Evolutionary conservation across 768 basidiomycete species (phyloP).

Genomic region (Obba rivulosa): DNA sequence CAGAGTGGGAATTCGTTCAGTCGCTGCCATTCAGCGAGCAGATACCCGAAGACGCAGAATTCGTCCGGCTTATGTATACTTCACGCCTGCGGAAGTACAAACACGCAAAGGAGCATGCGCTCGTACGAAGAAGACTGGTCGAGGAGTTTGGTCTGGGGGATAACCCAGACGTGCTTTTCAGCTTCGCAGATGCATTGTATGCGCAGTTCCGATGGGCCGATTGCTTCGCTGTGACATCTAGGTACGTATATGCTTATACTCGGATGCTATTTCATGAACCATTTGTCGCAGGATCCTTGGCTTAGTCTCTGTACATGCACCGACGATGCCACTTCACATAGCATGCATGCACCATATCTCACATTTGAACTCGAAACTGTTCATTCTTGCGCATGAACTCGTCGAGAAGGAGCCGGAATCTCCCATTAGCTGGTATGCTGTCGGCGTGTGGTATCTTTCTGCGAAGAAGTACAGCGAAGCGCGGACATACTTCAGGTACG

Average conservation of each 20-base stretch:
- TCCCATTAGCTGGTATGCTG: slow-evolving; percentile 96
- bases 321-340: slow-evolving; percentile 90
- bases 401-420: slow-evolving; percentile 93
- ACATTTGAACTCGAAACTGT: slow-evolving; percentile 87
- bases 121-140: slow-evolving; percentile 73
- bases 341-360: slow-evolving; percentile 97
- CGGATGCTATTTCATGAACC: neutral
- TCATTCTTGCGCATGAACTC: slow-evolving; percentile 94
- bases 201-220: slow-evolving; percentile 69
- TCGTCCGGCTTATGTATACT: slow-evolving; percentile 90
- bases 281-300: slow-evolving; percentile 63
- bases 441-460: slow-evolving; percentile 93
- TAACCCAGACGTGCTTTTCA: slow-evolving; percentile 90
- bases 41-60: slow-evolving; percentile 82
- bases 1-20: slow-evolving; percentile 97
- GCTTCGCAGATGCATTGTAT: slow-evolving; percentile 10
- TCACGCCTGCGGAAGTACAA: slow-evolving; percentile 88
- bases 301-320: slow-evolving; percentile 78
- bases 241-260: slow-evolving; percentile 37
- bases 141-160: slow-evolving; percentile 81
- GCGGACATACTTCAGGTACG: slow-evolving; percentile 89
- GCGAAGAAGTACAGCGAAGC: slow-evolving; percentile 87
- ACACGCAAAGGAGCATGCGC: slow-evolving; percentile 74
- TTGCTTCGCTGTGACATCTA: slow-evolving; percentile 82
- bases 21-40: slow-evolving; percentile 78